Evolutionary conservation across 2,329 filamentous ascomycete species (phyloP), one percentile per base, ranked within the genome.

Genomic region (Byssothecium circinans): DNA sequence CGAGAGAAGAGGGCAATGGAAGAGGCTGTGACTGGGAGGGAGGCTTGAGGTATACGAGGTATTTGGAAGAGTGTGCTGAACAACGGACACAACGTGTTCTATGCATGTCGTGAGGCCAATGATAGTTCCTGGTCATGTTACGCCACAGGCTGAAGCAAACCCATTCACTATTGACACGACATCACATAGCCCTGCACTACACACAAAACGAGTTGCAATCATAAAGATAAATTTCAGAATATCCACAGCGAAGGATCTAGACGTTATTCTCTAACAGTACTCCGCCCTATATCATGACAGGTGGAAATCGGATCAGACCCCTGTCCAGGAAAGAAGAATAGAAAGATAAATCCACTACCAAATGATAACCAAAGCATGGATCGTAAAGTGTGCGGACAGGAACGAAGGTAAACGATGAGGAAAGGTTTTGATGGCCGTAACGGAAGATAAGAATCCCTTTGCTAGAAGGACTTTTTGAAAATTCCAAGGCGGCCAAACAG

Each of bases 381-480:
- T 32, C 29, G 23, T 25, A 25, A 6, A 8, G 14, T 8, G 10
- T 14, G 8, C 29, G 14, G 14, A 4, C 14, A 14, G 7, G 14
- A 32, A 32, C 30, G 32, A 47, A 43, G 2, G 35, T 43, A 39
- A 27, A 29, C n/a, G 42, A 45, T 30, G 47, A 30, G 29, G 14
- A 32, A 12, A 8, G 29, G 8, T 32, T 32, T 14, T 32, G 6
- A 32, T n/a, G 29, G 29, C 29, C 29, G 29, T 12, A 14, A 12
- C 5, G 29, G 29, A 32, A 32, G 29, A 8, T 4, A n/a, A 32
- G 14, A 32, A 11, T 23, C n/a, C 19, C 12, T 37, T 27, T 14
- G 30, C 29, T 11, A 11, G 17, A 41, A 30, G 17, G 8, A 22
- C 17, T 22, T 32, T 32, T 32, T n/a, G 10, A 7, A 7, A 19